These are phyloP conservation scores for Yamadazyma aaseri DNA, from an alignment of 1,139 yeast genomes.

Conservation along the genomic window DNA sequence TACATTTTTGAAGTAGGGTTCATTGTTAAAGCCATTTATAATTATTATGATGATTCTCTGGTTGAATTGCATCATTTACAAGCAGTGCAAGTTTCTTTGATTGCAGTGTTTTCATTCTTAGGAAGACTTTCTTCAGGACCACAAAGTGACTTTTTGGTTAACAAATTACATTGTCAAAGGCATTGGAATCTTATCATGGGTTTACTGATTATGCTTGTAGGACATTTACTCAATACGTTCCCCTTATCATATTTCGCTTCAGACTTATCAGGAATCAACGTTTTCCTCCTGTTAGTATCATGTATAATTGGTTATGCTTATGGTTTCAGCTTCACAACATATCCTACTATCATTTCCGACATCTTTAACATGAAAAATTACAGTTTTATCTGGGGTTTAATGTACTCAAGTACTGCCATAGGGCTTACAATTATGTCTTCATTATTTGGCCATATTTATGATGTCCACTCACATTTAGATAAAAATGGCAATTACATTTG, in stretches of 20 bases:
- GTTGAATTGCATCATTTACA: slow-evolving; percentile 44
- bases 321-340: slow-evolving; percentile 77
- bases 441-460: slow-evolving; percentile 42
- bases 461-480: slow-evolving; percentile 27
- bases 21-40: slow-evolving; percentile 53
- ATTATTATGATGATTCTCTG: slow-evolving; percentile 23
- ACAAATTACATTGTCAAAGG: slow-evolving; percentile 53
- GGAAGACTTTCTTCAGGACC: slow-evolving; percentile 74
- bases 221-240: slow-evolving; percentile 41
- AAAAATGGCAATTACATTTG: slow-evolving; percentile 36
- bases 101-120: slow-evolving; percentile 63
- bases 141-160: slow-evolving; percentile 58
- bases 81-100: slow-evolving; percentile 69
- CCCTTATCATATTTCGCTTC: slow-evolving; percentile 25
- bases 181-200: slow-evolving; percentile 67
- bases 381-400: slow-evolving; percentile 79
- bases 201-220: slow-evolving; percentile 34
- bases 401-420: slow-evolving; percentile 55
- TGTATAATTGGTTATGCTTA: slow-evolving; percentile 69
- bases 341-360: slow-evolving; percentile 79
- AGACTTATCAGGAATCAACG: slow-evolving; percentile 25
- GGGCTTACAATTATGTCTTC: slow-evolving; percentile 38
- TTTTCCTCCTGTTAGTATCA: slow-evolving; percentile 50
- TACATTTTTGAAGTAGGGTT: slow-evolving; percentile 76
- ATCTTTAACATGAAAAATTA: slow-evolving; percentile 70